A percentile compares a stretch with the other conserved stretches of the same genome.
Evolutionary conservation across 1,139 yeast genomes (phyloP).

Genomic region (Lizanozyma gosingica): DNA sequence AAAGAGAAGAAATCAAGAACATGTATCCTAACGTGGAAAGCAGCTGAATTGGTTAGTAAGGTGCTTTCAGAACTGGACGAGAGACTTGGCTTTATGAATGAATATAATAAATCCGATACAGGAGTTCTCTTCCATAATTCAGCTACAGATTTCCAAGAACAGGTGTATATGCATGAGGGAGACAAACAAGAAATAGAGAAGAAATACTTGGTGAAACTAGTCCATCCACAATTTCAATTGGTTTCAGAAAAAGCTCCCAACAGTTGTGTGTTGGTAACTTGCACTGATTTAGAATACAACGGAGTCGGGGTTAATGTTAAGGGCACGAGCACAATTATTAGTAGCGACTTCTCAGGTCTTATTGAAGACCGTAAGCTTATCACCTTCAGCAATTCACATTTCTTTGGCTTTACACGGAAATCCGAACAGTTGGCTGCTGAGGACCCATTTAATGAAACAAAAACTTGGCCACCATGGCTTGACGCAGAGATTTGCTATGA

Average conservation of each 20-base stretch:
- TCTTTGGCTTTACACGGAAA: constrained; percentile 48
- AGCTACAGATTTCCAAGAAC: constrained; percentile 34
- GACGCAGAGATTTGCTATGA: constrained; percentile 70
- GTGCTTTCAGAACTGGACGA: neutral
- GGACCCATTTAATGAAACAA: constrained; percentile 21
- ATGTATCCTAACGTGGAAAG: constrained; percentile 62
- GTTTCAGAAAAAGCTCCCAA: constrained; percentile 57
- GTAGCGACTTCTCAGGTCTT: constrained; percentile 32
- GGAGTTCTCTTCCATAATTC: neutral
- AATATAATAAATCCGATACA: neutral
- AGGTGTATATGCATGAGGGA: constrained; percentile 31
- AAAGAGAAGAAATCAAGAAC: constrained; percentile 46
- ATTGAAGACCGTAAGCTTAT: constrained; percentile 71
- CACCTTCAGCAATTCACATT: constrained; percentile 57
- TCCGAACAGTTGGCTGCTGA: constrained; percentile 19
- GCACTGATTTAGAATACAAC: constrained; percentile 66
- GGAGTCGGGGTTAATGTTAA: constrained; percentile 47
- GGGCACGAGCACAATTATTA: constrained; percentile 14
- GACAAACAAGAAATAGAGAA: constrained; percentile 43
- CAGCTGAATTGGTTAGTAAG: constrained; percentile 48
- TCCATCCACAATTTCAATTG: constrained; percentile 82
- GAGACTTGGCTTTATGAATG: neutral
- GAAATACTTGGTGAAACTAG: constrained; percentile 59
- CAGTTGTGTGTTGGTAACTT: constrained; percentile 58
- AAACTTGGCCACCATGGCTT: constrained; percentile 78